Conservation (phyloP, 2,329 filamentous ascomycete species). For the Talaromyces piceae region DNA sequence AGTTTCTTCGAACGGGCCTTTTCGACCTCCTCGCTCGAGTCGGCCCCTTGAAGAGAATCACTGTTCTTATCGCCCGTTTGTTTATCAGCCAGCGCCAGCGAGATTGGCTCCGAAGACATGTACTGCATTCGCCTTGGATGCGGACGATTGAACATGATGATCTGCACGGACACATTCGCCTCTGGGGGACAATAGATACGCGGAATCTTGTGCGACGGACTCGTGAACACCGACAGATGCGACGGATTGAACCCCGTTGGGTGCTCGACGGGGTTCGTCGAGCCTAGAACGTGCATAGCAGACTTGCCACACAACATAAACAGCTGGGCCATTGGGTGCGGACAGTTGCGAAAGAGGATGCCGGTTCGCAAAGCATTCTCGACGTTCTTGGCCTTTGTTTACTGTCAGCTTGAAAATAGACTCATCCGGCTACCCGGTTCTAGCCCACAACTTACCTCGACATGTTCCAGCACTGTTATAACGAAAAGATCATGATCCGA, state of each 20-base stretch:
- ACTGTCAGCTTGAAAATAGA: background rate
- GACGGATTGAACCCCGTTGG: slow-evolving; percentile 54
- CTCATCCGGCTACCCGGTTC: background rate
- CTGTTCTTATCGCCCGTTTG: slow-evolving; percentile 30
- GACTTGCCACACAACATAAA: slow-evolving; percentile 76
- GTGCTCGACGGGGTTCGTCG: slow-evolving; percentile 58
- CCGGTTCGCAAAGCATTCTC: slow-evolving; percentile 80
- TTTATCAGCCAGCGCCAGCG: slow-evolving; percentile 75
- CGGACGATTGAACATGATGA: slow-evolving; percentile 83
- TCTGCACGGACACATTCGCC: slow-evolving; percentile 66
- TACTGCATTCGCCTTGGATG: slow-evolving; percentile 90
- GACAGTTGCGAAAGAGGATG: slow-evolving; percentile 73
- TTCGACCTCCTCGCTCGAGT: slow-evolving; percentile 65
- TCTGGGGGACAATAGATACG: slow-evolving; percentile 61
- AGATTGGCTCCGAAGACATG: slow-evolving; percentile 82
- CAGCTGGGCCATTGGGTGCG: slow-evolving; percentile 71
- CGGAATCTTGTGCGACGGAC: slow-evolving; percentile 51
- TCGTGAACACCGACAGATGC: slow-evolving; percentile 57
- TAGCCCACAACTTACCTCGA: slow-evolving; percentile 59
- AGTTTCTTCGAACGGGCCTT: slow-evolving; percentile 59
- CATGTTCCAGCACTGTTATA: slow-evolving; percentile 79
- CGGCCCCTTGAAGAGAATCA: slow-evolving; percentile 44
- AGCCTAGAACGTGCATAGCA: slow-evolving; percentile 77
- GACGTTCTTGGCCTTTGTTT: slow-evolving; percentile 61
- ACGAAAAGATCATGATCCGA: slow-evolving; percentile 86